A percentile compares a stretch with the other conserved stretches of the same genome.
Conservation (phyloP, 768 basidiomycete species). For the Hericium erinaceus region DNA sequence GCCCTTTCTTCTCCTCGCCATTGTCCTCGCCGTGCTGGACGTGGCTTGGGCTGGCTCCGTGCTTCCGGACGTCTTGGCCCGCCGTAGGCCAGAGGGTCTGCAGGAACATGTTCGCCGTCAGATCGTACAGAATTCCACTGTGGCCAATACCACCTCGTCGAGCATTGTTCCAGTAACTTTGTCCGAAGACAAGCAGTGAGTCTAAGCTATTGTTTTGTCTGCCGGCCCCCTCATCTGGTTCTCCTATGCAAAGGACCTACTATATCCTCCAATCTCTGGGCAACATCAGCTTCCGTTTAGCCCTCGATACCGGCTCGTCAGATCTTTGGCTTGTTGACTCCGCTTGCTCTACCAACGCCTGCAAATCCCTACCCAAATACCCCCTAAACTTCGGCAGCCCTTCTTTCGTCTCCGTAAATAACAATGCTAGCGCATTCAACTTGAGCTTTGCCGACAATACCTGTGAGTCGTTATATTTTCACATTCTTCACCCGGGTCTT, state of each 20-base stretch:
- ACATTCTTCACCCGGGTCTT: not conserved
- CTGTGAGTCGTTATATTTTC: conserved; percentile 32
- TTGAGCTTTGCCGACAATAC: conserved; percentile 62
- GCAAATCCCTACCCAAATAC: conserved; percentile 56
- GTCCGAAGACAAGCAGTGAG: conserved; percentile 11
- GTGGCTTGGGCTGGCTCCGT: conserved; percentile 1
- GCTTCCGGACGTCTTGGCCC: not conserved
- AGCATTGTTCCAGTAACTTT: conserved; percentile 6
- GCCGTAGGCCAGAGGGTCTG: not conserved
- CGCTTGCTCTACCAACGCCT: conserved; percentile 44
- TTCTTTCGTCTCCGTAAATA: conserved; percentile 51
- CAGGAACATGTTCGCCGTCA: conserved; percentile 9
- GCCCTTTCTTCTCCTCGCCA: not conserved
- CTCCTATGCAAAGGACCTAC: conserved; percentile 43
- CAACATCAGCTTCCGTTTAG: conserved; percentile 54
- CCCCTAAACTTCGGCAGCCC: conserved; percentile 59
- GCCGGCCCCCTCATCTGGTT: not conserved
- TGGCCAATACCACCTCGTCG: not conserved
- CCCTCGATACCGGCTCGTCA: conserved; percentile 67
- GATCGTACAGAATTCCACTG: not conserved
- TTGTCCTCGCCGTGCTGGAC: conserved; percentile 6
- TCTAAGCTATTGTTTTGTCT: not conserved
- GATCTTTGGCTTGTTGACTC: conserved; percentile 68
- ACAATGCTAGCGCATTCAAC: conserved; percentile 51
- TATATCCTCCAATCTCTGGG: conserved; percentile 54